These are phyloP conservation scores for Phytopythium litorale DNA, from an alignment of 352 stramenopile species.

Conservation along the genomic window DNA sequence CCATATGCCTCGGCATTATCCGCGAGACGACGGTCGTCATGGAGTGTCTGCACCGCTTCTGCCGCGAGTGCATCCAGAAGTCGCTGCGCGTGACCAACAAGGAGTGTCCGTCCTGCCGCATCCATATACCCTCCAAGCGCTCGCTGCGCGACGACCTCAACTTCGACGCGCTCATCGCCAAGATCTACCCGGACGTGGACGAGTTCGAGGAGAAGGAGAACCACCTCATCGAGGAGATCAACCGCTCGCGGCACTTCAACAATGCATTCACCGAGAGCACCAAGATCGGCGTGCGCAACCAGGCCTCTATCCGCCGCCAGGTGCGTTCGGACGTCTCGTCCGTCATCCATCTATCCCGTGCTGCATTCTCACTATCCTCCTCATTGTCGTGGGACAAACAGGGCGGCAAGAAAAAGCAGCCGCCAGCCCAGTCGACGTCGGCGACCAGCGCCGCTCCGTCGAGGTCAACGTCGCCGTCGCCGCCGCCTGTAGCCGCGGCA, in stretches of 20 bases:
- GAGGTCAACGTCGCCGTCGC: constrained; percentile 27
- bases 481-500: constrained; percentile 9
- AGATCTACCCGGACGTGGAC: constrained; percentile 84
- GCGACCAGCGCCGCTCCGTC: constrained; percentile 3
- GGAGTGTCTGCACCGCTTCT: constrained; percentile 91
- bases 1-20: constrained; percentile 86
- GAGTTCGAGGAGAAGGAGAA: constrained; percentile 76
- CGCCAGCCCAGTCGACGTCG: background rate
- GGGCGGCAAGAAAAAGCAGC: constrained; percentile 27
- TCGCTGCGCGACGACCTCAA: constrained; percentile 80
- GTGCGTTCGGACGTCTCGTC: constrained; percentile 5
- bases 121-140: constrained; percentile 86
- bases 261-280: constrained; percentile 77
- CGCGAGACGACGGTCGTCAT: constrained; percentile 86
- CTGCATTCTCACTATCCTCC: background rate
- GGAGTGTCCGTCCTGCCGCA: constrained; percentile 87
- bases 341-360: background rate
- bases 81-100: constrained; percentile 82
- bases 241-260: constrained; percentile 77
- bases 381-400: background rate
- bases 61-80: constrained; percentile 86
- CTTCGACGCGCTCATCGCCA: constrained; percentile 83
- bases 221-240: constrained; percentile 78
- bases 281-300: constrained; percentile 64
- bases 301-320: constrained; percentile 56